Conservation (phyloP, 129 eudicot genomes). For the Flaveria ramosissima region DNA sequence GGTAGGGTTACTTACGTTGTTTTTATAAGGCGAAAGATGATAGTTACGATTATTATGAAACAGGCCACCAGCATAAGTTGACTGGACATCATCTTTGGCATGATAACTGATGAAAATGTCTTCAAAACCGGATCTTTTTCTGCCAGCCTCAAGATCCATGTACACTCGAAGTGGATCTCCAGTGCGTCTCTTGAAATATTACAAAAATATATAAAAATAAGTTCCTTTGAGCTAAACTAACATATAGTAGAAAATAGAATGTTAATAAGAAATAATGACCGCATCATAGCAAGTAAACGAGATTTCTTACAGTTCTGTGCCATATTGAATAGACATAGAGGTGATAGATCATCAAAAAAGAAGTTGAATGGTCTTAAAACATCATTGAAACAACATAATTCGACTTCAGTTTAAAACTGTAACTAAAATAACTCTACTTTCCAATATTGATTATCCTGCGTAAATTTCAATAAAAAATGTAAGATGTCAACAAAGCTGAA, state of each 20-base stretch:
- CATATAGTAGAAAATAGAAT: neutral
- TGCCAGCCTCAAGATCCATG: slow-evolving; percentile 99
- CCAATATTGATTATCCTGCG: neutral
- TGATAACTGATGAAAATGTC: slow-evolving; percentile 90
- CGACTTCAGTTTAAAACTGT: neutral
- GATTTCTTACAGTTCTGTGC: slow-evolving; percentile 2
- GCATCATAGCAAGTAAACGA: neutral
- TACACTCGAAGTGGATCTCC: slow-evolving; percentile 96
- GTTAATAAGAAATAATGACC: slow-evolving; percentile 2
- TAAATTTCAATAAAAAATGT: neutral
- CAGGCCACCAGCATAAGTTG: slow-evolving; percentile 97
- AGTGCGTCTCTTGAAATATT: slow-evolving; percentile 55
- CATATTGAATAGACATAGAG: neutral
- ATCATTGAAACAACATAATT: neutral
- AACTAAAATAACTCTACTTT: neutral
- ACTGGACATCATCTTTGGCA: slow-evolving; percentile 95
- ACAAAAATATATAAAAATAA: neutral
- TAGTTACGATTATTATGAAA: slow-evolving; percentile 94
- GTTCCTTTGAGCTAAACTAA: slow-evolving; percentile 13
- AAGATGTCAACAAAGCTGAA: neutral
- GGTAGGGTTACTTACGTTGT: slow-evolving; percentile 57
- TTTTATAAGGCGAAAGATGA: slow-evolving; percentile 63
- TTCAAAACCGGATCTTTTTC: slow-evolving; percentile 82
- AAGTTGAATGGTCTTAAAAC: neutral
- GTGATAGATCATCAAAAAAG: neutral